Base-by-base conservation (phyloP, 768 basidiomycete genomes). In the Podaxis carcinomalis region DNA sequence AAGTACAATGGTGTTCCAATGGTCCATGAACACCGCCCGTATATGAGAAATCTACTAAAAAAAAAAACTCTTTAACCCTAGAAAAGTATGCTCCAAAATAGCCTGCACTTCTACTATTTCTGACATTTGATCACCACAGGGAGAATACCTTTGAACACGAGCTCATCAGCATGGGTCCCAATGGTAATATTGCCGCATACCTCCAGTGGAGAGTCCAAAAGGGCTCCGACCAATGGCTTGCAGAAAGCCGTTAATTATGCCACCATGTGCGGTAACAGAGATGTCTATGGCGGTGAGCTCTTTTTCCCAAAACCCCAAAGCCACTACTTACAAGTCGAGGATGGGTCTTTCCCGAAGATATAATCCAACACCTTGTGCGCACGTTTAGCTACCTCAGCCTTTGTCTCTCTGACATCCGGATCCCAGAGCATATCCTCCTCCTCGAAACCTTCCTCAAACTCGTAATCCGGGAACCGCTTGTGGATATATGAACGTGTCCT, bases 341-440 rank as follows among this genome's bases (percentile, higher is more conserved):
- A 70, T 36, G 64, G 49, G 42, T 82, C 78, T 0, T 74, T 66
- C 5, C 73, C 70, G 64, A 90, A 89, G 7, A 89, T 78, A 64
- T 66, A 69, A 62, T 88, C 85, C 3, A 92, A 62, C 0, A 87
- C 83, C 7, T 64, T 65, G 51, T 65, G 73, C 5, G 84, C 86
- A 0, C 90, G 80, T 16, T 53, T 65, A 14, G 77, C 74, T 11
- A 84, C 69, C 53, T 86, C 78, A 0, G 65, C 71, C 4, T 67
- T 65, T 0, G 80, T 79, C 68, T 92, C 90, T 47, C 89, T 76
- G 19, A 77, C 67, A 16, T 83, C 77, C 0, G 83, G 61, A 4
- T 73, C 67, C 89, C 89, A 92, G 0, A 86, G 69, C 16, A 77
- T 72, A 66, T 92, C 90, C 11, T 83, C 75, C 68, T 92, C 89